Percentiles rank a stretch among this genome's conserved stretches.
Conservation (phyloP, 1,139 yeast species). For the Diutina scorzettiae region DNA sequence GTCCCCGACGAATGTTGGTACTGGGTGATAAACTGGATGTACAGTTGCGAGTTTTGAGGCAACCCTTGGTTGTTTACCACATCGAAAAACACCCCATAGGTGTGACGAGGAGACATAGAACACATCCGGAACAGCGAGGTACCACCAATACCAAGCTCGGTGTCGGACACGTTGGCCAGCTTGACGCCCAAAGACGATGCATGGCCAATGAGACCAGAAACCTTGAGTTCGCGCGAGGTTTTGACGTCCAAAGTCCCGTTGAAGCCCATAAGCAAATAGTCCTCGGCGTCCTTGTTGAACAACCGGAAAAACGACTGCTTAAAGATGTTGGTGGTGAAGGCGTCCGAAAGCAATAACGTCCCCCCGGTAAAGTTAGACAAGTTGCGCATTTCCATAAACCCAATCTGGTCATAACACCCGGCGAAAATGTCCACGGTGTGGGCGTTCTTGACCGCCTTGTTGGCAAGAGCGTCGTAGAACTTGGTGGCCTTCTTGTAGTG, state of each 20-base stretch:
- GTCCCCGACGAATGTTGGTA: constrained; percentile 77
- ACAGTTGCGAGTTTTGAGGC: constrained; percentile 41
- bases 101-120: constrained; percentile 71
- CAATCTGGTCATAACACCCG: constrained; percentile 97
- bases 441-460: constrained; percentile 57
- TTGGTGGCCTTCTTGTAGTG: constrained; percentile 87
- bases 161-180: constrained; percentile 70
- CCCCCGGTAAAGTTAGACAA: constrained; percentile 90
- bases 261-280: constrained; percentile 78
- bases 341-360: constrained; percentile 79
- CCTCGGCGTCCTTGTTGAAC: constrained; percentile 78
- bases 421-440: constrained; percentile 91
- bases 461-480: constrained; percentile 71
- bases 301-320: constrained; percentile 86
- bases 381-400: constrained; percentile 92
- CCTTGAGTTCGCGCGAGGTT: constrained; percentile 79
- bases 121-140: constrained; percentile 82
- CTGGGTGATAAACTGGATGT: constrained; percentile 61
- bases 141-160: constrained; percentile 89
- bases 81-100: constrained; percentile 84
- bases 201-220: constrained; percentile 90
- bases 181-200: constrained; percentile 63
- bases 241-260: constrained; percentile 77
- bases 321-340: constrained; percentile 93
- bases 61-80: constrained; percentile 45